Base-by-base conservation (phyloP, 2,329 filamentous ascomycete genomes). In the Penicillium decumbens region DNA sequence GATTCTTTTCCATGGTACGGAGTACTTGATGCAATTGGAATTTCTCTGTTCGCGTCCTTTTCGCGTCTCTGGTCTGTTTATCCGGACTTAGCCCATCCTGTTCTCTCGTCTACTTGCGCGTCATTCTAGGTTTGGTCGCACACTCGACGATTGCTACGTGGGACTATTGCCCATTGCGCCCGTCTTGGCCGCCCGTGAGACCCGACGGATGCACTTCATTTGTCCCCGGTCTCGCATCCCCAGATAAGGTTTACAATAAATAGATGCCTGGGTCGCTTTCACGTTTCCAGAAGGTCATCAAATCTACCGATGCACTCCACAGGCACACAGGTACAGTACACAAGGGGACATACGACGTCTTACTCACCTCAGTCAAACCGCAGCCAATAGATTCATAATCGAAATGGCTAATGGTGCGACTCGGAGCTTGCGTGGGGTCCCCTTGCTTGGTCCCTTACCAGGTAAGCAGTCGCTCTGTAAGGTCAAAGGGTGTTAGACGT, bases 381-480 rank as follows among this genome's bases (percentile, higher is more conserved):
- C 9, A 28, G 20, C 44, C 37, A 46, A 41, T 46, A 23, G 23
- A 37, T 37, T 18, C 33, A 20, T 4, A 10, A 35, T 25, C 5
- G 10, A 10, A 6, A 20, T 18, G n/a, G 8, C 30, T 18, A 29
- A 45, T 49, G 35, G 29, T 57, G 49, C 48, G 43, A 53, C 41
- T 48, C 51, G 51, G 56, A 51, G 49, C 9, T 56, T 53, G 47
- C 33, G 20, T 35, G 38, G 38, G 35, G 15, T 55, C 51, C 47
- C 57, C 58, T 61, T 60, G 35, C 58, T 46, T 58, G 10, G 30
- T 51, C 51, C 46, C 53, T 49, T 58, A 51, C 46, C 38, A 43
- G 40, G 23, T 49, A 56, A 51, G 44, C 38, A 45, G 42, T 18
- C 32, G 45, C 47, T 45, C 49, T 50, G 54, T 53, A 57, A 56